phyloP scores from a whole-genome alignment of 2,329 filamentous ascomycete species.

The Leptographium galeiforme region DNA sequence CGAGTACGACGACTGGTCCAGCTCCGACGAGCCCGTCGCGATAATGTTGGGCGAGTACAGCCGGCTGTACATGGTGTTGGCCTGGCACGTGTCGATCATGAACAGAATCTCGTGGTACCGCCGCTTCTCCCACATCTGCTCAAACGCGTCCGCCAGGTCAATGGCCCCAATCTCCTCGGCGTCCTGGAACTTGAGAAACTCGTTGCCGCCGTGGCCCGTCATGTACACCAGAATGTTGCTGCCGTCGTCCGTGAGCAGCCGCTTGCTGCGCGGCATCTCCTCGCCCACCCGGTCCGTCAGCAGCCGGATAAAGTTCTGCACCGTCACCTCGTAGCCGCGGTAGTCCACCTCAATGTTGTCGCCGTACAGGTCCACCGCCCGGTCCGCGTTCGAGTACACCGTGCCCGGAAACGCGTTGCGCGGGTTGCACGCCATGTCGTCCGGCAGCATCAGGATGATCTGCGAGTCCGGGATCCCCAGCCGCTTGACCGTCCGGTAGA shows the following conservation, averaged over 20 bases:
- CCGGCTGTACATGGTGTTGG: constrained; percentile 97
- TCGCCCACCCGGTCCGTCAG: constrained; percentile 89
- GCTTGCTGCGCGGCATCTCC: constrained; percentile 89
- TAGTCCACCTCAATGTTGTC: constrained; percentile 99
- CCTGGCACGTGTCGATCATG: constrained; percentile 99
- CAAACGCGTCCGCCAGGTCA: constrained; percentile 91
- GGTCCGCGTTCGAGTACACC: constrained; percentile 96
- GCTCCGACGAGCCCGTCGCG: constrained; percentile 88
- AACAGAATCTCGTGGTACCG: constrained; percentile 96
- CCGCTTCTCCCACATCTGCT: constrained; percentile 99
- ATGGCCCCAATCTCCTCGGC: constrained; percentile 95
- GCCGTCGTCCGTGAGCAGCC: constrained; percentile 83
- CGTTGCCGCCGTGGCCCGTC: constrained; percentile 95
- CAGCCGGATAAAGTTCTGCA: constrained; percentile 95
- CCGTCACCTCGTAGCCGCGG: constrained; percentile 92
- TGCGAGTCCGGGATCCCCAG: constrained; percentile 96
- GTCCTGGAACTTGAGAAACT: constrained; percentile 97
- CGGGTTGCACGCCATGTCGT: constrained; percentile 99
- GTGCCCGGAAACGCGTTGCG: constrained; percentile 96
- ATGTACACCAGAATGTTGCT: constrained; percentile 98
- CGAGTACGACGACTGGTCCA: constrained; percentile 92
- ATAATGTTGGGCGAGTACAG: constrained; percentile 98
- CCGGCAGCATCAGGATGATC: constrained; percentile 99
- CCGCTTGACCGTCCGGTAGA: constrained; percentile 96
- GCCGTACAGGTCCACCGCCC: constrained; percentile 89